phyloP scores from a whole-genome alignment of 352 stramenopile genomes.

The Phytophthora ramorum region DNA sequence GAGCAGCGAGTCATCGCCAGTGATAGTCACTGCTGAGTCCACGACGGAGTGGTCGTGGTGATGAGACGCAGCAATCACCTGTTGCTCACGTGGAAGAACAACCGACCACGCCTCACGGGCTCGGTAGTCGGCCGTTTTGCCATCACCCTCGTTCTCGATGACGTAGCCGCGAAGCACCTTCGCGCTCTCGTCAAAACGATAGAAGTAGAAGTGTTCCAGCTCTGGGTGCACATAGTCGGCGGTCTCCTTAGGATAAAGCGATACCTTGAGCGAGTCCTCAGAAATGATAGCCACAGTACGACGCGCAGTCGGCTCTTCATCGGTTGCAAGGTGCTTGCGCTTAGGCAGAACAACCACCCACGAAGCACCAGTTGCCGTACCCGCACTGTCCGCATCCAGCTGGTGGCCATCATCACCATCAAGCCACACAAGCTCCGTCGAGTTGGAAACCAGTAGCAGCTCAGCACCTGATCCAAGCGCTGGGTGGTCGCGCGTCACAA shows the following conservation, averaged over 20 bases:
- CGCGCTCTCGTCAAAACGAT: constrained; percentile 59
- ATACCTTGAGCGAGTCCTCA: constrained; percentile 55
- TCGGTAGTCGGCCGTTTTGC: constrained; percentile 35
- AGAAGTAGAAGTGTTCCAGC: constrained; percentile 83
- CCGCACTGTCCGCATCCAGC: constrained; percentile 45
- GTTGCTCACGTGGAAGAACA: constrained; percentile 64
- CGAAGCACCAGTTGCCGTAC: constrained; percentile 22
- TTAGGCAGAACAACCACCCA: constrained; percentile 83
- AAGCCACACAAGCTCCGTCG: constrained; percentile 69
- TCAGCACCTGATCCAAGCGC: constrained; percentile 75
- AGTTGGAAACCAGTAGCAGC: constrained; percentile 71
- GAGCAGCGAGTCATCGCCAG: constrained; percentile 96
- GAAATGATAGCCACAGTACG: constrained; percentile 69
- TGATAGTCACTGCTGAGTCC: constrained; percentile 84
- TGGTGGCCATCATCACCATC: constrained; percentile 70
- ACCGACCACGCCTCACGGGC: constrained; percentile 74
- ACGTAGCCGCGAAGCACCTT: constrained; percentile 67
- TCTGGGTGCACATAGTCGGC: constrained; percentile 55
- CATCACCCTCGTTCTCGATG: constrained; percentile 45
- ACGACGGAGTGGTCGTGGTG: constrained; percentile 71
- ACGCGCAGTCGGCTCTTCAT: constrained; percentile 61
- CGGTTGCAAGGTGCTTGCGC: constrained; percentile 67
- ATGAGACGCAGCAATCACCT: constrained; percentile 60
- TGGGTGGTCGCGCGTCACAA: constrained; percentile 81
- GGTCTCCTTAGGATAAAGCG: constrained; percentile 60